These are phyloP conservation scores for Coemansia sp. DNA, from an alignment of 192 early-diverging fungal species.

Conservation along the genomic window DNA sequence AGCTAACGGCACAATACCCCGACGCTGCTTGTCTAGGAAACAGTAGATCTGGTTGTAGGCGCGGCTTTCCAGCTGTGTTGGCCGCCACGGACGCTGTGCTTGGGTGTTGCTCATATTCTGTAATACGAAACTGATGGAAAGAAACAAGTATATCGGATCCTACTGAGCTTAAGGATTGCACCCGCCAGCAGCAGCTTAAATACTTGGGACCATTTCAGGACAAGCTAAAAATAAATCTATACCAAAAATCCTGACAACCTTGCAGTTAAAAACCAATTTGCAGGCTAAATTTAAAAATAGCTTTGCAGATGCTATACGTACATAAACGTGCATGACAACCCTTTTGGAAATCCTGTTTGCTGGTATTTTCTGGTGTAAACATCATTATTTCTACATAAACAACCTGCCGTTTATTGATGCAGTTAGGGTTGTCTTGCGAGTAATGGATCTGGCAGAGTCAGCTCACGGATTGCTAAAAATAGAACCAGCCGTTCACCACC, in stretches of 20 bases:
- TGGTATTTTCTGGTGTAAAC: background rate
- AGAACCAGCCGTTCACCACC: background rate
- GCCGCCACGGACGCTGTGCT: constrained; percentile 33
- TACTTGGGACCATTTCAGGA: background rate
- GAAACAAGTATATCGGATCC: background rate
- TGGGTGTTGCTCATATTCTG: background rate
- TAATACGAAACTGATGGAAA: no score
- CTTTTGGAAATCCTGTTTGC: background rate
- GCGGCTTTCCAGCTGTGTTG: constrained; percentile 29
- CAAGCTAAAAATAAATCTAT: background rate
- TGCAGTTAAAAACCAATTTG: background rate
- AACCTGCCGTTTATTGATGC: background rate
- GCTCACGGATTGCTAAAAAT: background rate
- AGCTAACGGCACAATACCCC: background rate
- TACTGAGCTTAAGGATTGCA: background rate
- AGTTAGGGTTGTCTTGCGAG: background rate
- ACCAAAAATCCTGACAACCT: constrained; percentile 1
- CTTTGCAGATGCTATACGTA: background rate
- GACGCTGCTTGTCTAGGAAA: constrained; percentile 15
- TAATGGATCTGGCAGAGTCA: background rate
- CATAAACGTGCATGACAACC: constrained; percentile 3
- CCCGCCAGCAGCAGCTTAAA: background rate
- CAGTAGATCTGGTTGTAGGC: constrained; percentile 32
- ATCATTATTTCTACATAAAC: background rate
- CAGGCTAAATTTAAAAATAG: constrained; percentile 7